phyloP scores from a whole-genome alignment of 2,329 filamentous ascomycete species.

The Aspergillus nomiae region DNA sequence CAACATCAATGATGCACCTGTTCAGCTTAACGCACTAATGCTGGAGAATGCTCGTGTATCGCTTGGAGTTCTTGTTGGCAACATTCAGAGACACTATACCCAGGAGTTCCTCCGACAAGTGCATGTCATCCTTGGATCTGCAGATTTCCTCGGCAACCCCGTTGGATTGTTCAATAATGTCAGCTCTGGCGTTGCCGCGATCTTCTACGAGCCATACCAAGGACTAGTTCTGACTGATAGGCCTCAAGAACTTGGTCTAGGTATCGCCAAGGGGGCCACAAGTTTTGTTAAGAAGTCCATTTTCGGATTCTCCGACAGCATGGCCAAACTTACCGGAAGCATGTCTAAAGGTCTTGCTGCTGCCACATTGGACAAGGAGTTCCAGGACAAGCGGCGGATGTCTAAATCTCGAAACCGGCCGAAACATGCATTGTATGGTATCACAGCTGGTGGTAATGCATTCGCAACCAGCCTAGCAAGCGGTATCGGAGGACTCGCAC shows the following conservation, averaged over 20 bases:
- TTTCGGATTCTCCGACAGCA: conserved; percentile 94
- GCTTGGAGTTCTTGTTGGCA: conserved; percentile 77
- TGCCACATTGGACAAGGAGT: conserved; percentile 96
- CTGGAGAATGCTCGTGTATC: conserved; percentile 94
- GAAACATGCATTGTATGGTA: conserved; percentile 95
- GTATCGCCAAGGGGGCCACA: conserved; percentile 93
- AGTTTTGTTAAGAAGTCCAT: conserved; percentile 99
- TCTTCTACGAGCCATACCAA: conserved; percentile 99
- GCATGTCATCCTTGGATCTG: conserved; percentile 94
- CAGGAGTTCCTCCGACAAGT: conserved; percentile 95
- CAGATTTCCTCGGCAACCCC: conserved; percentile 95
- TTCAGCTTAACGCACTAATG: conserved; percentile 90
- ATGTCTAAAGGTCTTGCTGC: conserved; percentile 95
- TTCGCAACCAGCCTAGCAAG: conserved; percentile 91
- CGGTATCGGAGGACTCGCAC: conserved; percentile 87
- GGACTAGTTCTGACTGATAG: conserved; percentile 94
- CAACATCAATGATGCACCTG: conserved; percentile 96
- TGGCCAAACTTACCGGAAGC: conserved; percentile 96
- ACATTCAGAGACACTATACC: conserved; percentile 91
- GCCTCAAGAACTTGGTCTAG: conserved; percentile 90
- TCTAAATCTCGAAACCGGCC: conserved; percentile 89
- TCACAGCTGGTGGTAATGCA: conserved; percentile 92
- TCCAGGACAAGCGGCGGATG: conserved; percentile 94
- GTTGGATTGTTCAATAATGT: conserved; percentile 98
- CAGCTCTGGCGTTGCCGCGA: conserved; percentile 93